Evolutionary conservation across 805 yeast species (phyloP), one percentile per base, ranked within the genome.

Genomic region (Phaffomyces antillensis): DNA sequence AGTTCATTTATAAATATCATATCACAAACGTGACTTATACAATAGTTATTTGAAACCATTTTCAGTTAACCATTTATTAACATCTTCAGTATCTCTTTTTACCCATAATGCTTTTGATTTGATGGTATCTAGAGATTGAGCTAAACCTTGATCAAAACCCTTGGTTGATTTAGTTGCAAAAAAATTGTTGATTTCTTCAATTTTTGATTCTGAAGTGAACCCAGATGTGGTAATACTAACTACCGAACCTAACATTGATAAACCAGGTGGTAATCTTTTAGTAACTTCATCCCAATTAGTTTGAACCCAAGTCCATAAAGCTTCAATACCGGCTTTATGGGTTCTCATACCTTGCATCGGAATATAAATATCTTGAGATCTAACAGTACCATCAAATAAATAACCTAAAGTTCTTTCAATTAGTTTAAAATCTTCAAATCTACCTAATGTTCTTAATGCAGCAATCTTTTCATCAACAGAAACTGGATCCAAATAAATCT

Each of bases 201-300:
- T 71, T 50, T 79, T 78, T 31, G 70, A 76, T 33, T 64, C 62
- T 43, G 76, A 75, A 26, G 88, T 74, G 65, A 79, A 82, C 1
- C 83, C 79, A 23, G 79, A 65, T 35, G 86, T 74, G 40, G 81
- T 67, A 32, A 84, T 51, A 30, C 73, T 70, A 35, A 91, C 84
- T 47, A 93, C 81, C 17, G 82, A 71, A 18, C 91, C 84, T 55
- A 91, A 71, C 86, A 89, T 79, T 23, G 88, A 73, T 51, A 83
- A 73, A 12, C 87, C 83, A 15, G 95, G 87, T 42, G 97, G 96
- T 60, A 88, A 75, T 57, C 74, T 69, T 61, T 77, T 73, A 54
- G 67, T 66, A 48, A 91, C 60, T 38, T 69, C 73, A 46, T 79
- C 88, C 91, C 95, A 91, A 64, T 90, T 81, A 13, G 48, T 56